Percentiles rank a stretch among this genome's conserved stretches.
These are phyloP conservation scores for Fusarium hostae DNA, from an alignment of 2,329 filamentous ascomycete genomes.

Conservation along the genomic window DNA sequence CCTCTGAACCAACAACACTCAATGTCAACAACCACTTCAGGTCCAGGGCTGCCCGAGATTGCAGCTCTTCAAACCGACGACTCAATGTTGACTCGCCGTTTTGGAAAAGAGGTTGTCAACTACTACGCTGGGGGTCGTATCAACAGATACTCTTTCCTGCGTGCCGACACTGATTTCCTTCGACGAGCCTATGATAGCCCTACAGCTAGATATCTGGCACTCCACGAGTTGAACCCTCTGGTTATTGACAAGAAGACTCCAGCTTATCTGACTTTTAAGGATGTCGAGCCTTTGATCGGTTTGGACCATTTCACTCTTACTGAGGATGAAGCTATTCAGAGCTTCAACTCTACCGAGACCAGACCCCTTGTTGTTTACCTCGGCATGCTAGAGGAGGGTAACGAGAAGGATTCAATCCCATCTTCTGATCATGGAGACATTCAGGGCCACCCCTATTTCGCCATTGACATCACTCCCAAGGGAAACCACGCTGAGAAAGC, in stretches of 20 bases:
- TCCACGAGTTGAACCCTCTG: slow-evolving; percentile 82
- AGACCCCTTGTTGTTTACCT: slow-evolving; percentile 83
- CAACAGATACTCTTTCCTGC: slow-evolving; percentile 83
- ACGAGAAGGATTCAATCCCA: slow-evolving; percentile 51
- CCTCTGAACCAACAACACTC: slow-evolving; percentile 7
- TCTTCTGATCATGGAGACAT: slow-evolving; percentile 71
- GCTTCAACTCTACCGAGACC: slow-evolving; percentile 77
- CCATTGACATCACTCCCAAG: slow-evolving; percentile 84
- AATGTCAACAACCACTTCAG: slow-evolving; percentile 47
- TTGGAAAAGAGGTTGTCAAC: slow-evolving; percentile 83
- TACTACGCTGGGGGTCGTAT: slow-evolving; percentile 84
- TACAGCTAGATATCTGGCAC: slow-evolving; percentile 76
- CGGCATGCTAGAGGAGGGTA: slow-evolving; percentile 77
- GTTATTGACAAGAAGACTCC: slow-evolving; percentile 67
- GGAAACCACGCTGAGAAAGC: slow-evolving; percentile 71
- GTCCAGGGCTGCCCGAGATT: slow-evolving; percentile 56
- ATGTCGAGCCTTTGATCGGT: slow-evolving; percentile 78
- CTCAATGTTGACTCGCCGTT: slow-evolving; percentile 79
- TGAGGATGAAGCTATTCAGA: slow-evolving; percentile 78
- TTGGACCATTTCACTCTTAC: slow-evolving; percentile 74
- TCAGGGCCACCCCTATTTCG: slow-evolving; percentile 85
- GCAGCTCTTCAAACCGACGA: slow-evolving; percentile 59
- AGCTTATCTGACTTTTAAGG: slow-evolving; percentile 73
- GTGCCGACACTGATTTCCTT: slow-evolving; percentile 76
- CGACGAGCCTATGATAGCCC: slow-evolving; percentile 73